These are phyloP conservation scores for Botrytis elliptica DNA, from an alignment of 2,329 filamentous ascomycete genomes.

Conservation along the genomic window DNA sequence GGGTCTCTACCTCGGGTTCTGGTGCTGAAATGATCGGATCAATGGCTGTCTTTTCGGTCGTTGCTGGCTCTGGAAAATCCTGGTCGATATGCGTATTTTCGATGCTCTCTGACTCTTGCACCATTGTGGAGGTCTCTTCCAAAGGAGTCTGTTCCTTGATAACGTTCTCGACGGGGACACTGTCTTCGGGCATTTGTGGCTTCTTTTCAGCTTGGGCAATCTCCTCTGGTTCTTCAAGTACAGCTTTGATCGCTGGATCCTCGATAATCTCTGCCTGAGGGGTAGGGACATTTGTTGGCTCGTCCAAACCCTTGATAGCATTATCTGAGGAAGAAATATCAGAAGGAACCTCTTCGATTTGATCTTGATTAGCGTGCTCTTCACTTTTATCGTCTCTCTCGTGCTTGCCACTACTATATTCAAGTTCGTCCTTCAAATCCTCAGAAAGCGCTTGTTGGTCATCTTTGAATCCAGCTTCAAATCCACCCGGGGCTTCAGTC, in stretches of 20 bases:
- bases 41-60: neutral
- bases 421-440: conserved; percentile 36
- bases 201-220: neutral
- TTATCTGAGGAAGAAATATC: conserved; percentile 22
- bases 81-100: neutral
- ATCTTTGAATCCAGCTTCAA: conserved; percentile 30
- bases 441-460: conserved; percentile 35
- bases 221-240: neutral
- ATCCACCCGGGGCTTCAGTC: conserved; percentile 23
- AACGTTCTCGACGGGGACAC: neutral
- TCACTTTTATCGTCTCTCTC: conserved; percentile 41
- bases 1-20: neutral
- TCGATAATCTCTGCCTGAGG: conserved; percentile 2
- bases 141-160: neutral
- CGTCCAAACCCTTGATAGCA: conserved; percentile 24
- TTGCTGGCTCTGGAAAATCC: neutral
- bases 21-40: neutral
- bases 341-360: neutral
- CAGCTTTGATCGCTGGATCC: neutral
- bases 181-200: neutral
- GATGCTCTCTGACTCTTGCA: neutral
- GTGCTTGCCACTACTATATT: conserved; percentile 38
- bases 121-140: neutral
- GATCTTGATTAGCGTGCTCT: conserved; percentile 7
- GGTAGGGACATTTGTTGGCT: conserved; percentile 1